Percentiles rank a stretch among this genome's conserved stretches.
These are phyloP conservation scores for Lipomyces orientalis DNA, from an alignment of 805 yeast species.

Conservation along the genomic window DNA sequence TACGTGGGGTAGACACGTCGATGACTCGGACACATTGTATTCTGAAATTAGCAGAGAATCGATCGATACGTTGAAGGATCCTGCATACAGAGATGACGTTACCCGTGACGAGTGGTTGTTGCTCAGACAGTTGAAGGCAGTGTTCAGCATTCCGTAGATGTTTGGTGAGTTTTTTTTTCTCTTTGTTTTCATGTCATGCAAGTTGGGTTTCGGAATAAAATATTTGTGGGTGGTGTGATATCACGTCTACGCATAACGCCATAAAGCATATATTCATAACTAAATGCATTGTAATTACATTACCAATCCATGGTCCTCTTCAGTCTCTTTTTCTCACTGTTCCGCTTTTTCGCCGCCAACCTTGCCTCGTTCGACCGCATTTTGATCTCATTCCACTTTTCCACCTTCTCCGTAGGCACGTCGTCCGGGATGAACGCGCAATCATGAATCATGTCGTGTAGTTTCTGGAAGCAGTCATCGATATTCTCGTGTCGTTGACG, in stretches of 20 bases:
- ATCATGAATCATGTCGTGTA: constrained; percentile 57
- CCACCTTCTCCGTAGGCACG: constrained; percentile 3
- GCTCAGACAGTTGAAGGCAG: constrained; percentile 83
- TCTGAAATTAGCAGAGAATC: constrained; percentile 89
- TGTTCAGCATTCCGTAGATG: constrained; percentile 75
- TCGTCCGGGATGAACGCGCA: constrained; percentile 50
- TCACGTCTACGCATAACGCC: neutral
- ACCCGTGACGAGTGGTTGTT: constrained; percentile 95
- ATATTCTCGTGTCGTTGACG: constrained; percentile 65
- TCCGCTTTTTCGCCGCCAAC: neutral
- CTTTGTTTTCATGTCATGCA: neutral
- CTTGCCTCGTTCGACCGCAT: neutral
- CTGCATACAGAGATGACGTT: constrained; percentile 94
- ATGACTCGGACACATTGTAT: constrained; percentile 86
- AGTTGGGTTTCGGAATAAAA: neutral
- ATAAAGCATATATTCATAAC: neutral
- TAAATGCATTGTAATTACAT: neutral
- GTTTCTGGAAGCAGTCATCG: constrained; percentile 63
- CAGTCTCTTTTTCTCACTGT: neutral
- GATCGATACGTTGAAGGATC: constrained; percentile 96
- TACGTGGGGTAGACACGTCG: constrained; percentile 98
- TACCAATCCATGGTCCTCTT: neutral
- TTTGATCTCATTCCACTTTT: constrained; percentile 26
- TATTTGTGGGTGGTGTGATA: neutral
- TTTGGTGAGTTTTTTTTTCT: neutral